Evolutionary conservation across 2,329 filamentous ascomycete genomes (phyloP).

Genomic region (Talaromyces atroroseus): DNA sequence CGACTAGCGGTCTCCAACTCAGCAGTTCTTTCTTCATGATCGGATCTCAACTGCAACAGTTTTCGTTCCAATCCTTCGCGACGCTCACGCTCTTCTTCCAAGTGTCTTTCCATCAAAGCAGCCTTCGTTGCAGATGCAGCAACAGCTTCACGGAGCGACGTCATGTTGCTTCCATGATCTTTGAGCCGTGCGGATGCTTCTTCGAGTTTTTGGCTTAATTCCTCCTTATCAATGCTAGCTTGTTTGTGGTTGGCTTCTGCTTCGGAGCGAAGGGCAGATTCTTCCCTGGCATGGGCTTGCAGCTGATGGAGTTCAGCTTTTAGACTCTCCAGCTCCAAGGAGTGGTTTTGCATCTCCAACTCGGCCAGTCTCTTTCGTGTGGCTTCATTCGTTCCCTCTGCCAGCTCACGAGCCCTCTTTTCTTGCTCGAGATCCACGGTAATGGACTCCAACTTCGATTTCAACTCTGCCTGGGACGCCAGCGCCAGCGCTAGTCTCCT

Average conservation of each 20-base stretch:
- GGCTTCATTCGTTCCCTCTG: constrained; percentile 79
- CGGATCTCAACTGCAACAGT: constrained; percentile 67
- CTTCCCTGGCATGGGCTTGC: constrained; percentile 73
- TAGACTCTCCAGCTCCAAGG: constrained; percentile 77
- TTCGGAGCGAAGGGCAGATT: constrained; percentile 71
- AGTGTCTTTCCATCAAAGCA: constrained; percentile 67
- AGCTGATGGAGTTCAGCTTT: constrained; percentile 77
- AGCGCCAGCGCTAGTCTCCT: constrained; percentile 78
- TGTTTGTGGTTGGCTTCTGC: constrained; percentile 68
- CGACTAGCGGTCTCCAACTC: constrained; percentile 72
- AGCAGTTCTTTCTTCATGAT: constrained; percentile 72
- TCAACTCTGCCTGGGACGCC: constrained; percentile 73
- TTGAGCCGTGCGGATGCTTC: constrained; percentile 62
- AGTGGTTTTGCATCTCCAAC: constrained; percentile 76
- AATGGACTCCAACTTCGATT: constrained; percentile 65
- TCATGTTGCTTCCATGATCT: constrained; percentile 66
- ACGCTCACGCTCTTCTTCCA: constrained; percentile 70
- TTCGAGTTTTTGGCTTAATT: constrained; percentile 63
- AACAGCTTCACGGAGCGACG: constrained; percentile 71
- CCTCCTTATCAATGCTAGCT: constrained; percentile 79
- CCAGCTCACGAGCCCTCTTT: constrained; percentile 70
- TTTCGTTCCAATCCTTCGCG: constrained; percentile 72
- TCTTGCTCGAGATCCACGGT: constrained; percentile 72
- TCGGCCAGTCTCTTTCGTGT: constrained; percentile 79
- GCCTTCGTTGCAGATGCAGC: constrained; percentile 73